Evolutionary conservation across 208 protist genomes (phyloP).

Genomic region (Crithidia bombi): DNA sequence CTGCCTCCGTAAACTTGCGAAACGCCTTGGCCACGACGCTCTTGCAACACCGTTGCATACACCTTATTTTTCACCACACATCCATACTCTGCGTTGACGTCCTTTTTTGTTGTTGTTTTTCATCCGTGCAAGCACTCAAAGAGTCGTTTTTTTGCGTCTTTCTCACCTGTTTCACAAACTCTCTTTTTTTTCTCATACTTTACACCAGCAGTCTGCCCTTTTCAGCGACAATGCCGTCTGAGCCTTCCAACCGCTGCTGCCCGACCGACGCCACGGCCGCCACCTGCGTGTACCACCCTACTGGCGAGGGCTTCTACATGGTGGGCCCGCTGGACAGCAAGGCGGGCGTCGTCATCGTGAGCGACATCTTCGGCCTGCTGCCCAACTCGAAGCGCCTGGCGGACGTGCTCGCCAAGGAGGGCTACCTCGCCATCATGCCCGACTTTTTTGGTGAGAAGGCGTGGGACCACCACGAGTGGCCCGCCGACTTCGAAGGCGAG

Average conservation of each 20-base stretch:
- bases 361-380: conserved; percentile 66
- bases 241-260: conserved; percentile 46
- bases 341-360: conserved; percentile 49
- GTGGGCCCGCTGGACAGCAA: conserved; percentile 43
- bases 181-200: conserved; percentile 11
- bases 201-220: background rate
- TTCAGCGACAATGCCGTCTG: conserved; percentile 13
- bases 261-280: conserved; percentile 42
- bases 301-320: conserved; percentile 49
- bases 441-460: conserved; percentile 51
- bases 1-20: too few species aligned
- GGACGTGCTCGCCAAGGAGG: conserved; percentile 42
- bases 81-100: too few species aligned
- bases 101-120: too few species aligned
- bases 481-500: conserved; percentile 32
- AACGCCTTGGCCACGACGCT: too few species aligned
- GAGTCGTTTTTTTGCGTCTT: conserved; percentile 2
- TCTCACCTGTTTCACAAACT: background rate
- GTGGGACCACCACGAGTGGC: conserved; percentile 47
- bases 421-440: conserved; percentile 58
- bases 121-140: background rate
- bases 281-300: conserved; percentile 28
- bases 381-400: conserved; percentile 52
- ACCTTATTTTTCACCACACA: too few species aligned
- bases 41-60: too few species aligned